A percentile compares a stretch with the other conserved stretches of the same genome.
Conservation (phyloP, 768 basidiomycete species). For the Pulveroboletus sp. region DNA sequence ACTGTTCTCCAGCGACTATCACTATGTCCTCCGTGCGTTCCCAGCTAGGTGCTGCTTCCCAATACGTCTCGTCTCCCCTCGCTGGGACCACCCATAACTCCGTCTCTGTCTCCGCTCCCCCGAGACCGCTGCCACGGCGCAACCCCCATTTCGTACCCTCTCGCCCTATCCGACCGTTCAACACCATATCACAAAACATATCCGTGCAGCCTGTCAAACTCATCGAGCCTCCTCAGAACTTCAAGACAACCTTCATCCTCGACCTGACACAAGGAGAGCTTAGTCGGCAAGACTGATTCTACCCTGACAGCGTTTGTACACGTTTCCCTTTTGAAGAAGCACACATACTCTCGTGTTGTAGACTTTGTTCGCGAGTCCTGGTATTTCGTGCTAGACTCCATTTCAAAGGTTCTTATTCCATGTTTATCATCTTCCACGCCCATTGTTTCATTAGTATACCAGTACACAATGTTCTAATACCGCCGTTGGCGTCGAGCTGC, state of each 20-base stretch:
- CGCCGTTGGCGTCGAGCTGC: slow-evolving; percentile 2
- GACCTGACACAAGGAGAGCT: slow-evolving; percentile 83
- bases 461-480: slow-evolving; percentile 15
- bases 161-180: slow-evolving; percentile 75
- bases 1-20: slow-evolving; percentile 35
- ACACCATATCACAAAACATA: slow-evolving; percentile 44
- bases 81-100: slow-evolving; percentile 39
- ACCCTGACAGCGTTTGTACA: neutral
- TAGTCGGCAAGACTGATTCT: slow-evolving; percentile 55
- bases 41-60: slow-evolving; percentile 27
- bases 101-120: slow-evolving; percentile 29
- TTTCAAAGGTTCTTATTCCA: slow-evolving; percentile 17
- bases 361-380: neutral
- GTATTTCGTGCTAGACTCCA: neutral
- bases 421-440: slow-evolving; percentile 18
- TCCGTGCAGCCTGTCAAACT: slow-evolving; percentile 60
- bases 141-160: slow-evolving; percentile 62
- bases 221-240: slow-evolving; percentile 74
- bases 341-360: neutral
- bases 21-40: slow-evolving; percentile 36
- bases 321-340: neutral
- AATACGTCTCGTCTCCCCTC: slow-evolving; percentile 60
- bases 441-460: slow-evolving; percentile 19
- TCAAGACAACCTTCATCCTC: slow-evolving; percentile 65
- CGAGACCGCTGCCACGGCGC: slow-evolving; percentile 38